phyloP scores from a whole-genome alignment of 495 filamentous ascomycete genomes.

The Xylaria palmicola region DNA sequence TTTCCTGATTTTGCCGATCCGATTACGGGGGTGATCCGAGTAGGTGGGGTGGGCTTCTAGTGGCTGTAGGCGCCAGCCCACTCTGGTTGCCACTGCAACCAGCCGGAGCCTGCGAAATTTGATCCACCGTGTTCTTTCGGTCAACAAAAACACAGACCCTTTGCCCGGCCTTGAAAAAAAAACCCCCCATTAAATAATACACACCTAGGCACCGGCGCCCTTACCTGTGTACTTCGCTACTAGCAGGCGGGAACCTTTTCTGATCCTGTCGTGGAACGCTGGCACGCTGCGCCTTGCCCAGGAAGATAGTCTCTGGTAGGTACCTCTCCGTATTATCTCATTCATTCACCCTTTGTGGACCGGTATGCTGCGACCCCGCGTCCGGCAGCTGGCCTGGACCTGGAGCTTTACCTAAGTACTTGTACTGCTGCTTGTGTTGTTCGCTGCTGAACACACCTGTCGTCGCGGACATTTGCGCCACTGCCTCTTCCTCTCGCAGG shows the following conservation, averaged over 20 bases:
- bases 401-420: no score
- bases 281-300: no score
- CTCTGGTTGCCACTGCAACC: slow-evolving; percentile 19
- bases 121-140: slow-evolving; percentile 7
- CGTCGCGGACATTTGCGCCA: no score
- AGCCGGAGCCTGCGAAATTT: background rate
- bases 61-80: background rate
- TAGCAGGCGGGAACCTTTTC: no score
- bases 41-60: background rate
- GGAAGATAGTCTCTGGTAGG: no score
- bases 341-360: background rate
- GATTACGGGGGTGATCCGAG: no score
- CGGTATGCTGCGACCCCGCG: background rate
- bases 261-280: background rate
- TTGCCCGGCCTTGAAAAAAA: background rate
- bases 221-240: background rate
- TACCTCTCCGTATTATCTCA: background rate
- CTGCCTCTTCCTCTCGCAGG: no score
- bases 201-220: no score
- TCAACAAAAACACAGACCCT: slow-evolving; percentile 12
- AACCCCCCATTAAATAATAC: background rate
- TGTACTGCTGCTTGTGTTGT: no score
- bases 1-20: no score
- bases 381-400: no score
- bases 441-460: no score